phyloP scores from a whole-genome alignment of 164 flowering plant species.

The grape (Vitis vinifera) region ASM3070453v1 NC_081813.1:20291001-20291500 shows the following conservation, averaged over 20 bases:
- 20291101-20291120: conserved; percentile 3
- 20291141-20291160: conserved; percentile 6
- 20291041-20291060: not conserved
- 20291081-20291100: not conserved
- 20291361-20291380: not conserved
- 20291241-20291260: not conserved
- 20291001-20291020: conserved; percentile 6
- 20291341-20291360: not conserved
- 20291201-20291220: not conserved
- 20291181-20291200: not conserved
- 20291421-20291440: no score
- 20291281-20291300: not conserved
- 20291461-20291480: no score
- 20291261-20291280: not conserved
- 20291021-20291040: not conserved
- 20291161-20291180: conserved; percentile 1
- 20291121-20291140: conserved; percentile 15
- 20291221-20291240: not conserved
- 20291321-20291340: not conserved
- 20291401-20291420: not conserved
- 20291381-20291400: not conserved
- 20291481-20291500: no score
- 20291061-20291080: not conserved
- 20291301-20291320: not conserved
- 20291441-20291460: no score